Conservation (phyloP, 78 protist genomes). For the Monocercomonoides exilis region DNA sequence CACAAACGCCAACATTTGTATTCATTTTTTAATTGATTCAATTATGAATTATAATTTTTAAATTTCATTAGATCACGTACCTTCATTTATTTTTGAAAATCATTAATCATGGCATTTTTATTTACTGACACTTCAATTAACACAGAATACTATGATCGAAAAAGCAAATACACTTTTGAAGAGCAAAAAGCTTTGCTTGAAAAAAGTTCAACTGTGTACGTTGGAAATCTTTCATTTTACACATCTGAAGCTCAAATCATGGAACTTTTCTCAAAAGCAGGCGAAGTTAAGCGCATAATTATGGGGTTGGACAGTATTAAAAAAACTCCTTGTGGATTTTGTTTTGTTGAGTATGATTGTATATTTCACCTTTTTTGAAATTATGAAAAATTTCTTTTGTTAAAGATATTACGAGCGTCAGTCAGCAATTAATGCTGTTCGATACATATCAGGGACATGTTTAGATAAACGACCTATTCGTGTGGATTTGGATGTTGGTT, state of each 20-base stretch:
- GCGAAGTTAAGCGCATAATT: conserved; percentile 63
- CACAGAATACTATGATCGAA: not conserved
- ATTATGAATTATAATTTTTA: no score
- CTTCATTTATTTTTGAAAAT: no score
- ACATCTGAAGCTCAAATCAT: conserved; percentile 83
- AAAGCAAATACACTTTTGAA: not conserved
- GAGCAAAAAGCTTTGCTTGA: not conserved
- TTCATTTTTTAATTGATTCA: no score
- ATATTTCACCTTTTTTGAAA: not conserved
- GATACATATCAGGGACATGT: conserved; percentile 56
- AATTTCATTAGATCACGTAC: no score
- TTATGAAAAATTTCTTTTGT: not conserved
- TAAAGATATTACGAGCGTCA: conserved; percentile 61
- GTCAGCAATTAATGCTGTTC: conserved; percentile 63
- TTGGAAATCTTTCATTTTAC: conserved; percentile 79
- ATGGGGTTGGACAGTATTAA: conserved; percentile 77
- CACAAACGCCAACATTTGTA: no score
- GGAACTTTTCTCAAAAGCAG: conserved; percentile 70
- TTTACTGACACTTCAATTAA: not conserved
- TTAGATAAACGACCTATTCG: conserved; percentile 79
- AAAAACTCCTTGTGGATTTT: conserved; percentile 89
- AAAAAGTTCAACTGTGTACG: conserved; percentile 47
- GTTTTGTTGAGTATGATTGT: conserved; percentile 79
- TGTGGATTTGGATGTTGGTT: conserved; percentile 89
- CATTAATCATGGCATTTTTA: not conserved